phyloP scores from a whole-genome alignment of 306 rosid species.

The Lathyrus aphaca region DNA sequence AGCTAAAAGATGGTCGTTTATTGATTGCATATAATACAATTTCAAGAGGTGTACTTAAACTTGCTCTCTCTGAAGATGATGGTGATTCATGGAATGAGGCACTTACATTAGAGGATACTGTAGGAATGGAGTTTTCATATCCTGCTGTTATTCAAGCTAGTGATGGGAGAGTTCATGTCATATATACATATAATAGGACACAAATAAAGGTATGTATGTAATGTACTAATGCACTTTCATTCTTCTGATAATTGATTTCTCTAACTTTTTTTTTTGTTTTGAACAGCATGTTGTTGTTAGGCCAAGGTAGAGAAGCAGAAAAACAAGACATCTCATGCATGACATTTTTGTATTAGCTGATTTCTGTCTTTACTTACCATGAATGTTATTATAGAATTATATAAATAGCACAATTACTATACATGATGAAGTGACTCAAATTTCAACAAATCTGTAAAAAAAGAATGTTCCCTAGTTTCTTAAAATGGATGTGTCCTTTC shows the following conservation, averaged over 20 bases:
- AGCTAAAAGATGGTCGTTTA: constrained; percentile 70
- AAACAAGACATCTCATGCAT: not conserved
- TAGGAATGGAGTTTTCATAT: constrained; percentile 86
- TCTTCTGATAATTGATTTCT: not conserved
- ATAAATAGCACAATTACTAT: too few species aligned
- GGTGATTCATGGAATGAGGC: constrained; percentile 84
- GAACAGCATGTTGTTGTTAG: constrained; percentile 79
- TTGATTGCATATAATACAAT: constrained; percentile 71
- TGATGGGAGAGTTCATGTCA: constrained; percentile 78
- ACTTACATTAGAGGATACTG: constrained; percentile 70
- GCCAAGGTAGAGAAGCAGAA: constrained; percentile 40
- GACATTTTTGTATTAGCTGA: not conserved
- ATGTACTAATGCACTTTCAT: constrained; percentile 31
- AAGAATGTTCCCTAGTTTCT: too few species aligned
- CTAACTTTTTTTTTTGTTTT: constrained; percentile 41
- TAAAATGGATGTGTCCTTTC: too few species aligned
- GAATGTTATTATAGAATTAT: too few species aligned
- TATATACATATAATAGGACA: constrained; percentile 82
- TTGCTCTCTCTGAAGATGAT: constrained; percentile 75
- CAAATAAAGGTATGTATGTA: constrained; percentile 88
- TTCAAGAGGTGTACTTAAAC: constrained; percentile 82
- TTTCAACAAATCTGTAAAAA: too few species aligned
- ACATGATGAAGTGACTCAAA: too few species aligned
- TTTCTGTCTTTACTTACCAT: too few species aligned
- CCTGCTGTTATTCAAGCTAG: constrained; percentile 93